Evolutionary conservation across 2,329 filamentous ascomycete genomes (phyloP), one percentile per base, ranked within the genome.

Genomic region (Exophiala dermatitidis): DNA sequence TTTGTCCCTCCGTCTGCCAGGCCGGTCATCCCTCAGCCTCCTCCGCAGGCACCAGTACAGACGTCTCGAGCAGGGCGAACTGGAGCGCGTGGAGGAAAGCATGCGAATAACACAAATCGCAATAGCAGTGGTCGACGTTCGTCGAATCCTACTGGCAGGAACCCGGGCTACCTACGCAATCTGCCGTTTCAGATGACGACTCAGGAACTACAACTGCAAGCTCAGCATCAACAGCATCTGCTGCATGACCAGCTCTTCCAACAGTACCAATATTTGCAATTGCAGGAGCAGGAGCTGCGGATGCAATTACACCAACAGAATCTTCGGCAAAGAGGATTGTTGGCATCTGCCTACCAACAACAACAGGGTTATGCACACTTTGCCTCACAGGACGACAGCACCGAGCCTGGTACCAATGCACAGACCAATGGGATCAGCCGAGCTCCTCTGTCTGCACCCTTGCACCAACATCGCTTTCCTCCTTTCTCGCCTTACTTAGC

Each of bases 61-160:
- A 65, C 65, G 12, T 72, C 72, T 8, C 72, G 77, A 28, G 73
- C 74, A 53, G 69, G 73, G n/a, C 71, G 74, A 30, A 74, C 74
- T 38, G 72, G 72, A 50, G 71, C 72, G 3, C 71, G 77, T 62
- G 71, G 79, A 62, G 72, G 74, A 34, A 69, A 75, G 54, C 73
- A 77, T 61, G 72, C 72, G 45, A 72, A 71, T 55, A 71, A 74
- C 10, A 70, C 72, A 48, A 71, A 75, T 46, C 73, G 78, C 48
- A 72, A 68, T 45, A 66, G 72, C 40, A 64, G 60, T 32, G 71
- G 69, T 55, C 73, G 81, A 56, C 74, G 81, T 62, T 73, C 80
- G 10, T 83, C 80, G 2, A 81, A 79, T 65, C 77, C 78, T 32
- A 74, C 77, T 3, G 74, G 74, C 50, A 67, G 70, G n/a, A 48